These are phyloP conservation scores for Rhododendron ferrugineum DNA, from an alignment of 148 eudicot species.

Conservation along the genomic window DNA sequence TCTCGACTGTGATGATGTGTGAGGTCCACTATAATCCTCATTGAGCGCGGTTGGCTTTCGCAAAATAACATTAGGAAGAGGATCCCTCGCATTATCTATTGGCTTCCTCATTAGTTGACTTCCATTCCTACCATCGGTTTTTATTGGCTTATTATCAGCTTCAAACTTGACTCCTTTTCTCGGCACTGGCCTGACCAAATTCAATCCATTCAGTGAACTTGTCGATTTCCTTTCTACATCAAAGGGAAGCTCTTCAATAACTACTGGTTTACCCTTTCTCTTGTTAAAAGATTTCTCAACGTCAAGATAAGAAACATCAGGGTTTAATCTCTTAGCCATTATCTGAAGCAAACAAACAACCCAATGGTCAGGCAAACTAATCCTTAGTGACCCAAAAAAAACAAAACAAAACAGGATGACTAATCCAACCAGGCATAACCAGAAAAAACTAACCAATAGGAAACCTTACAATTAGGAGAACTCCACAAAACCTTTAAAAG, in stretches of 20 bases:
- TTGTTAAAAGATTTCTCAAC: constrained; percentile 67
- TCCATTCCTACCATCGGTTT: constrained; percentile 35
- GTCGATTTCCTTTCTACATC: constrained; percentile 36
- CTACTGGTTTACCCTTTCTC: constrained; percentile 62
- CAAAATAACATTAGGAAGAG: constrained; percentile 70
- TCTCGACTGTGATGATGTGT: constrained; percentile 34
- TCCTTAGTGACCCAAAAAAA: background rate
- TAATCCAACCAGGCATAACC: background rate
- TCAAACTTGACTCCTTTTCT: constrained; percentile 69
- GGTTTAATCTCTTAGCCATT: constrained; percentile 65
- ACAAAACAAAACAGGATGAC: background rate
- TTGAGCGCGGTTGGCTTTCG: constrained; percentile 62
- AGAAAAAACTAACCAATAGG: background rate
- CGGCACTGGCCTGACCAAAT: constrained; percentile 70
- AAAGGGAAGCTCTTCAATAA: constrained; percentile 75
- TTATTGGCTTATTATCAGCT: constrained; percentile 29
- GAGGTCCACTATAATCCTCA: constrained; percentile 47
- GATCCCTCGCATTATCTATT: constrained; percentile 25
- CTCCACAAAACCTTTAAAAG: background rate
- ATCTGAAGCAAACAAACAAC: constrained; percentile 48
- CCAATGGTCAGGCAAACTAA: background rate
- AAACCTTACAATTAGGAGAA: background rate
- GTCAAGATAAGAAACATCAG: constrained; percentile 68
- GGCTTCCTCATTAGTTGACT: constrained; percentile 24
- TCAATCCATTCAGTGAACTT: constrained; percentile 40